Evolutionary conservation across 768 basidiomycete species (phyloP).

Genomic region (Sutorius australiensis): DNA sequence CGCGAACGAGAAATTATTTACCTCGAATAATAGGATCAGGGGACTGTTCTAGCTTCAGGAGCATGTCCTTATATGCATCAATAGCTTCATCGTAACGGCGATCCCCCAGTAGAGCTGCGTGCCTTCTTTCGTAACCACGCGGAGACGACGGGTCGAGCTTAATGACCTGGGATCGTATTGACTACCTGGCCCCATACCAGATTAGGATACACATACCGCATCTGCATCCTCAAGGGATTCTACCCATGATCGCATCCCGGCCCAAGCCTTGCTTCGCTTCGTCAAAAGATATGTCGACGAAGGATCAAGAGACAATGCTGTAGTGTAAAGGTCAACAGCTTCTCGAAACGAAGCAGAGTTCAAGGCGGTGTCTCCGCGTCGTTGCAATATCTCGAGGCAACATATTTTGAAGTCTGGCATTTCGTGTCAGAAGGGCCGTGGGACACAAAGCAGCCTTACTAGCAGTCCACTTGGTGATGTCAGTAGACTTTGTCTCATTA

Average conservation of each 20-base stretch:
- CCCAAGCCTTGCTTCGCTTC: background rate
- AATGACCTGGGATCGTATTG: background rate
- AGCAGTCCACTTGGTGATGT: background rate
- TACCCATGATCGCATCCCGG: background rate
- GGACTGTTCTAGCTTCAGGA: too few species aligned
- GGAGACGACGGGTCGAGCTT: background rate
- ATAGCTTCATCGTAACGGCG: too few species aligned
- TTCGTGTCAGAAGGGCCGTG: too few species aligned
- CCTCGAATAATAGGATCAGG: too few species aligned
- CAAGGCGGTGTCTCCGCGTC: too few species aligned
- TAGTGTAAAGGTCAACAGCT: background rate
- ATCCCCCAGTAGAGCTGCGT: too few species aligned
- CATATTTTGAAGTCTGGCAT: too few species aligned
- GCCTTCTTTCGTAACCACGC: background rate
- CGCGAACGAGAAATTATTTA: background rate
- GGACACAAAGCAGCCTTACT: too few species aligned
- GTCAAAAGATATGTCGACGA: background rate
- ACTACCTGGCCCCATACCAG: background rate
- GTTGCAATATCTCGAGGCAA: too few species aligned
- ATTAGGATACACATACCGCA: background rate
- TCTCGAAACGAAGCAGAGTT: too few species aligned
- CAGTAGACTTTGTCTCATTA: background rate
- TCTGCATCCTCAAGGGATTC: background rate
- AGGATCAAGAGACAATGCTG: background rate
- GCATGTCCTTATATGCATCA: too few species aligned